Conservation (phyloP, 495 filamentous ascomycete genomes). For the Penicillium subrubescens region DNA sequence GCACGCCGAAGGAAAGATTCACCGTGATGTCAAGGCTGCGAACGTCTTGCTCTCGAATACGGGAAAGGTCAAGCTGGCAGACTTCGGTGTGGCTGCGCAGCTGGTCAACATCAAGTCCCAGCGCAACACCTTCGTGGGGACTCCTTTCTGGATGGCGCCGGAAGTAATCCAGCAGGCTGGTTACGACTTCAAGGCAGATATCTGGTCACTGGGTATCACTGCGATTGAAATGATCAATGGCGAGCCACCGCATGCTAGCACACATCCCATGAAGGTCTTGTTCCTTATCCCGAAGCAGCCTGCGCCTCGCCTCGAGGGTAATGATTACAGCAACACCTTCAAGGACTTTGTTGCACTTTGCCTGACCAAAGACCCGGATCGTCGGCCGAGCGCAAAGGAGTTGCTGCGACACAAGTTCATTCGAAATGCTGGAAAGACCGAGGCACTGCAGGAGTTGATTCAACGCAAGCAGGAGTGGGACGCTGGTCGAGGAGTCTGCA, state of each 20-base stretch:
- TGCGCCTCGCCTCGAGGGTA: conserved; percentile 81
- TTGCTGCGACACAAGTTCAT: conserved; percentile 91
- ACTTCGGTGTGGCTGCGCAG: conserved; percentile 97
- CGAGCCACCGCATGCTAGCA: conserved; percentile 87
- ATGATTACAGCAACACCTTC: conserved; percentile 82
- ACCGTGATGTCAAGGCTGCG: conserved; percentile 96
- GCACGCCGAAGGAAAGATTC: conserved; percentile 93
- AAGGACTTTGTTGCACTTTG: conserved; percentile 92
- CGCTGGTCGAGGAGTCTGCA: conserved; percentile 59
- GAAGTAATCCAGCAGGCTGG: conserved; percentile 97
- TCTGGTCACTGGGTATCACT: conserved; percentile 97
- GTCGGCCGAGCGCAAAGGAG: conserved; percentile 81
- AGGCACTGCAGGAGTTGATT: conserved; percentile 84
- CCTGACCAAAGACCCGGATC: conserved; percentile 85
- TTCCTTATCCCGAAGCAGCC: conserved; percentile 94
- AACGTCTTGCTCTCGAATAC: conserved; percentile 84
- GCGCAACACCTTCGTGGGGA: conserved; percentile 98
- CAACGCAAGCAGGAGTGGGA: conserved; percentile 81
- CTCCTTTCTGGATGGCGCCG: conserved; percentile 99
- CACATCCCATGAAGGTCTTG: conserved; percentile 98
- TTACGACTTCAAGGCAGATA: conserved; percentile 96
- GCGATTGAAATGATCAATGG: conserved; percentile 92
- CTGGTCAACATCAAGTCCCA: conserved; percentile 97
- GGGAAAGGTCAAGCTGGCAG: conserved; percentile 95
- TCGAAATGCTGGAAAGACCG: conserved; percentile 77